Conservation (phyloP, 140 eudicot genomes). For the Stevia rebaudiana region DNA sequence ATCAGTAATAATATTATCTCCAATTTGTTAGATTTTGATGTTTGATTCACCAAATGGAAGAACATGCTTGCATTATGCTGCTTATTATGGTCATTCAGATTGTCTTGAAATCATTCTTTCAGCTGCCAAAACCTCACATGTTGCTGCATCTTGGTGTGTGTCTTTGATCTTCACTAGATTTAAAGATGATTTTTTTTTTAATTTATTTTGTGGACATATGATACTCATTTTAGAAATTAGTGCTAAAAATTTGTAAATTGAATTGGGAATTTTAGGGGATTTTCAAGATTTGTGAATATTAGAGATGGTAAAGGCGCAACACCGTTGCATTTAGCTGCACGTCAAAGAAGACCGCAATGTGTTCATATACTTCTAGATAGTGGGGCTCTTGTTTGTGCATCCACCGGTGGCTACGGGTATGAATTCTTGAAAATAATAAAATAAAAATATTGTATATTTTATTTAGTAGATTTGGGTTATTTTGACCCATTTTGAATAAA, state of each 20-base stretch:
- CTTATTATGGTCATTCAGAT: constrained; percentile 77
- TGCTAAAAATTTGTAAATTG: constrained; percentile 2
- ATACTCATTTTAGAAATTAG: not conserved
- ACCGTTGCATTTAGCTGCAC: constrained; percentile 86
- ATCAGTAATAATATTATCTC: not conserved
- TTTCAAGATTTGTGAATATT: constrained; percentile 75
- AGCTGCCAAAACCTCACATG: constrained; percentile 60
- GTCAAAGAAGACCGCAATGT: constrained; percentile 61
- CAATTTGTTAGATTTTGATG: constrained; percentile 52
- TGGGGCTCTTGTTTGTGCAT: constrained; percentile 89
- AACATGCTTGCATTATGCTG: constrained; percentile 88
- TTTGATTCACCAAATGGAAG: constrained; percentile 68
- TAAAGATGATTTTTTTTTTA: not conserved
- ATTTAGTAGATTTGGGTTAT: not conserved
- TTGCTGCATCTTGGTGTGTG: constrained; percentile 69
- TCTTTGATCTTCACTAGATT: constrained; percentile 7
- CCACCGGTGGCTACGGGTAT: constrained; percentile 85
- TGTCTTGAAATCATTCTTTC: constrained; percentile 74
- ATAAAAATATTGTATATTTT: not conserved
- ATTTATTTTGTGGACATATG: not conserved
- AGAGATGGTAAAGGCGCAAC: constrained; percentile 88
- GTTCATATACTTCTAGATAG: constrained; percentile 59
- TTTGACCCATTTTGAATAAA: not conserved
- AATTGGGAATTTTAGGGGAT: constrained; percentile 58
- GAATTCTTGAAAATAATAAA: constrained; percentile 6